A percentile compares a stretch with the other conserved stretches of the same genome.
Conservation (phyloP, 2,329 filamentous ascomycete species). For the Penicillium sp. region DNA sequence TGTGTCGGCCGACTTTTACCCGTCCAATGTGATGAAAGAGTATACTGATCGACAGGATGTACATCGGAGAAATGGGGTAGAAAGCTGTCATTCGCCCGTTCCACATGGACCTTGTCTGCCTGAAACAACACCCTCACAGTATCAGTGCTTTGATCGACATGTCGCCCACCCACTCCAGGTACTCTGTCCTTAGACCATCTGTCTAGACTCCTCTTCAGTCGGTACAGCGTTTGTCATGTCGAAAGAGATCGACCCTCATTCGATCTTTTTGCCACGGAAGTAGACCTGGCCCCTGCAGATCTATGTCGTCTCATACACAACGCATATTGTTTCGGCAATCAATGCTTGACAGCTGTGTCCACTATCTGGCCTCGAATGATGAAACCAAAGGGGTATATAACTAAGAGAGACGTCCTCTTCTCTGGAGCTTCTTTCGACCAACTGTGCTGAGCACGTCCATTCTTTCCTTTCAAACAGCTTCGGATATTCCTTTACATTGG, state of each 20-base stretch:
- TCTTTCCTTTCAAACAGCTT: slow-evolving; percentile 18
- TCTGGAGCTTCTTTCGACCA: slow-evolving; percentile 13
- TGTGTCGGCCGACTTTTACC: neutral
- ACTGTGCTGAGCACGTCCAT: slow-evolving; percentile 29
- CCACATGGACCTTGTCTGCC: neutral
- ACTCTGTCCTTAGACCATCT: slow-evolving; percentile 1
- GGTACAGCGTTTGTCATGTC: slow-evolving; percentile 3
- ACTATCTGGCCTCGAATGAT: neutral
- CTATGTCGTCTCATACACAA: neutral
- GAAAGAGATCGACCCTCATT: neutral
- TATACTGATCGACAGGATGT: slow-evolving; percentile 7
- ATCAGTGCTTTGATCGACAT: neutral
- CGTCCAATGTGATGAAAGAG: neutral
- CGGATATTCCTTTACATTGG: slow-evolving; percentile 14
- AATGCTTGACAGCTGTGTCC: neutral
- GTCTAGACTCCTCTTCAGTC: no score
- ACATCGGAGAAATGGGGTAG: neutral
- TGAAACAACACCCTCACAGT: slow-evolving; percentile 1
- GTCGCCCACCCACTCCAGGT: neutral
- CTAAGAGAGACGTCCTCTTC: neutral
- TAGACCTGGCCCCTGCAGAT: slow-evolving; percentile 4
- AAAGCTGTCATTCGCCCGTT: slow-evolving; percentile 2
- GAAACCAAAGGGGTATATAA: slow-evolving; percentile 18
- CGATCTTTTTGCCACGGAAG: neutral
- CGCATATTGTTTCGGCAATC: neutral